Base-by-base conservation (phyloP, 108 stramenopile species). In the Chaetoceros muelleri region DNA sequence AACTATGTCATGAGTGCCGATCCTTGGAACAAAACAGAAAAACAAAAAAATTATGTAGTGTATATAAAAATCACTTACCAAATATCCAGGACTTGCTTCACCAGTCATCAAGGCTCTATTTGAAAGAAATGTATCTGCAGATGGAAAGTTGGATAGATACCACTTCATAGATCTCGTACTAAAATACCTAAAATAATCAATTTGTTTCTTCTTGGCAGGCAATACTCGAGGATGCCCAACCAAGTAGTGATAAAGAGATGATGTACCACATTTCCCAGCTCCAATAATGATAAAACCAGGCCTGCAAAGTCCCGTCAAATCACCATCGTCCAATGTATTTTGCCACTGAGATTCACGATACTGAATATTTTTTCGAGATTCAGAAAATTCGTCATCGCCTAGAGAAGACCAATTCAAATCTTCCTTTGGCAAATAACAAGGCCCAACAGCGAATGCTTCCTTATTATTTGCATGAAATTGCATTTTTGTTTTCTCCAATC, bases 241-340 rank as follows among this genome's bases (percentile, higher is more conserved):
- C n/a, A 93, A 65, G 48, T 93, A 93, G 27, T 93, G 82, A 60
- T 80, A 80, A 5, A 40, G 13, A 10, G 34, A 40, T 13, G 34
- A 40, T 13, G 90, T 93, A 20, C 85, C 90, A 65, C 87, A 88
- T 67, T 93, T 93, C 29, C 86, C 90, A 44, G 84, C 82, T 18
- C 90, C 90, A 26, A 88, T 75, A 44, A 88, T 93, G 18, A 93
- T 25, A 62, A 88, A 93, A 8, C 90, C 81, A 22, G 90, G 90
- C 2, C 87, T 76, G 57, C 90, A 93, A 5, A 72, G 27, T 25
- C 80, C 85, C 26, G 40, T 64, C 2, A 60, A 27, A 57, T 40
- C 34, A 40, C 13, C 13, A 13, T 40, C 34, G 13, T 40, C 13
- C n/a, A n/a, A n/a, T n/a, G n/a, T n/a, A n/a, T n/a, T n/a, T n/a